phyloP scores from a whole-genome alignment of 805 yeast genomes.

The Wickerhamomyces tratensis region DNA sequence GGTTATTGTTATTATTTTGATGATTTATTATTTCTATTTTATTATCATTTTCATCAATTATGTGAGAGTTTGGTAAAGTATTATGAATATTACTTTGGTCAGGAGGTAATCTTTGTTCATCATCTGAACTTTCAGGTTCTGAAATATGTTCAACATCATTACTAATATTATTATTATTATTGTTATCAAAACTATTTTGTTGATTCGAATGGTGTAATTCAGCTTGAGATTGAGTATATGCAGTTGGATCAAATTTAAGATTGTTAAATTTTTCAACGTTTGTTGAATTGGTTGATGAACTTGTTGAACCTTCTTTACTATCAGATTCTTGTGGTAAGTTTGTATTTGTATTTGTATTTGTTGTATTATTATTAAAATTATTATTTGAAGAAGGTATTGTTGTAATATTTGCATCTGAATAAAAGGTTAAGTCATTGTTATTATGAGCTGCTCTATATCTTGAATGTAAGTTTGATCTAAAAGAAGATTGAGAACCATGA shows the following conservation, averaged over 20 bases:
- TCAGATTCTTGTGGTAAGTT: not conserved
- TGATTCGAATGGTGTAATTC: not conserved
- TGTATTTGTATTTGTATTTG: not conserved
- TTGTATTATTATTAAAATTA: not conserved
- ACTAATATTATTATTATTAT: not conserved
- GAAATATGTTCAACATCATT: constrained; percentile 9
- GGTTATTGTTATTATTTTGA: too few species aligned
- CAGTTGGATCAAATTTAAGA: not conserved
- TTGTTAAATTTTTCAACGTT: too few species aligned
- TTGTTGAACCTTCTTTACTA: not conserved
- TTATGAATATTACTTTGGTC: not conserved
- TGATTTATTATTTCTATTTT: not conserved
- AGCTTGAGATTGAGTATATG: constrained; percentile 4
- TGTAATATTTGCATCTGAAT: too few species aligned
- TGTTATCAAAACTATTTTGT: not conserved
- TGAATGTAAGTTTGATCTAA: not conserved
- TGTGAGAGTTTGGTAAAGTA: not conserved
- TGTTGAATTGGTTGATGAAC: not conserved
- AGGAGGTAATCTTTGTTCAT: constrained; percentile 4
- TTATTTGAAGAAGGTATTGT: too few species aligned
- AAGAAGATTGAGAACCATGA: not conserved
- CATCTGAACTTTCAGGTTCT: constrained; percentile 12
- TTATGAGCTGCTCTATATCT: not conserved
- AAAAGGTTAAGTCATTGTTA: too few species aligned
- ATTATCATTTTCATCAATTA: constrained; percentile 5